phyloP scores from a whole-genome alignment of 2,329 filamentous ascomycete species.

The Fusarium equiseti region DNA sequence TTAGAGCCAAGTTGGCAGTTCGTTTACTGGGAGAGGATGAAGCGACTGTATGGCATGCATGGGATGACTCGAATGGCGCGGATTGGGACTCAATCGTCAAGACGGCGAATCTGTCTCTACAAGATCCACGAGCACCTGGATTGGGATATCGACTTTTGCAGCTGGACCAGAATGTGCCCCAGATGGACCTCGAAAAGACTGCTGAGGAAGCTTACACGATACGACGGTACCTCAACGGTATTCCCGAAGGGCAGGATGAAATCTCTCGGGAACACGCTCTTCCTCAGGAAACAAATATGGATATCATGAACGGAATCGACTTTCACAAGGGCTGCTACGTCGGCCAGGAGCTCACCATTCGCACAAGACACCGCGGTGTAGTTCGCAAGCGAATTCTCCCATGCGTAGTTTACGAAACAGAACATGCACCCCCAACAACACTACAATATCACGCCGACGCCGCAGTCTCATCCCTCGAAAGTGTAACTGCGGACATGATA shows the following conservation, averaged over 20 bases:
- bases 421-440: conserved; percentile 53
- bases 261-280: conserved; percentile 77
- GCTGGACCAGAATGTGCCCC: conserved; percentile 48
- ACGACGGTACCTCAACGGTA: conserved; percentile 81
- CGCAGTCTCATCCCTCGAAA: conserved; percentile 42
- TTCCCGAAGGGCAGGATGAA: conserved; percentile 88
- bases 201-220: conserved; percentile 75
- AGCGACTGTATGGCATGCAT: conserved; percentile 77
- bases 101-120: conserved; percentile 53
- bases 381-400: conserved; percentile 92
- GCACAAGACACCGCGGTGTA: conserved; percentile 93
- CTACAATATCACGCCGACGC: conserved; percentile 62
- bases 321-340: conserved; percentile 98
- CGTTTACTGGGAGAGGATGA: conserved; percentile 74
- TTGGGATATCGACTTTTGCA: conserved; percentile 66
- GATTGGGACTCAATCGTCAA: conserved; percentile 40
- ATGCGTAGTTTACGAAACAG: conserved; percentile 74
- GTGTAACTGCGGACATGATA: conserved; percentile 52
- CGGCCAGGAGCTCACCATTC: conserved; percentile 95
- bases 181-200: conserved; percentile 60
- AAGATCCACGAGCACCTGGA: conserved; percentile 66
- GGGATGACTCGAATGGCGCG: conserved; percentile 65
- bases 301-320: conserved; percentile 86
- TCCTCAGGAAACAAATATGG: conserved; percentile 90
- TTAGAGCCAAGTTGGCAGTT: conserved; percentile 82